Percentiles rank a stretch among this genome's conserved stretches.
Conservation (phyloP, 345 rosid species). For the Stellera chamaejasme region DNA sequence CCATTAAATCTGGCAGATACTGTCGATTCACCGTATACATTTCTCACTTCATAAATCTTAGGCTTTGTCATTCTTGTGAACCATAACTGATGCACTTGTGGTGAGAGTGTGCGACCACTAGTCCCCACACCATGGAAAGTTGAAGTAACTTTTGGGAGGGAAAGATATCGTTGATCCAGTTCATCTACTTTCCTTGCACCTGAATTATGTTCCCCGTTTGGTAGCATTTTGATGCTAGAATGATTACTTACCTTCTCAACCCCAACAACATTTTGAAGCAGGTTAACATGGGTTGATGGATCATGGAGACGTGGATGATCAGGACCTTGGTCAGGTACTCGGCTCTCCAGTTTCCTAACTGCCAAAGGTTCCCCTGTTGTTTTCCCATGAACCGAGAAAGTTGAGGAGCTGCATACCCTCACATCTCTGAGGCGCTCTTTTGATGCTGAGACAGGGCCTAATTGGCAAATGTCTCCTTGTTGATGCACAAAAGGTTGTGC, state of each 20-base stretch:
- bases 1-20: slow-evolving; percentile 36
- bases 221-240: slow-evolving; percentile 15
- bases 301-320: slow-evolving; percentile 14
- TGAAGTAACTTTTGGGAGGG: slow-evolving; percentile 17
- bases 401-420: slow-evolving; percentile 18
- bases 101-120: slow-evolving; percentile 28
- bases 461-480: slow-evolving; percentile 15
- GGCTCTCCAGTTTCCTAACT: slow-evolving; percentile 15
- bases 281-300: slow-evolving; percentile 18
- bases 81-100: slow-evolving; percentile 27
- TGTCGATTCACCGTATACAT: slow-evolving; percentile 27
- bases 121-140: slow-evolving; percentile 28
- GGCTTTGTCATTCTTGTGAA: slow-evolving; percentile 29
- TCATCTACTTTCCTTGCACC: slow-evolving; percentile 12
- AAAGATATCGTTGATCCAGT: slow-evolving; percentile 14
- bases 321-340: slow-evolving; percentile 5
- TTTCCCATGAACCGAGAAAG: slow-evolving; percentile 32
- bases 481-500: slow-evolving; percentile 14
- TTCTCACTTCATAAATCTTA: slow-evolving; percentile 31
- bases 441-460: slow-evolving; percentile 14
- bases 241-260: slow-evolving; percentile 12
- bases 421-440: slow-evolving; percentile 16
- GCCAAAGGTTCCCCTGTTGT: slow-evolving; percentile 22
- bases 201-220: slow-evolving; percentile 13
- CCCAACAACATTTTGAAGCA: slow-evolving; percentile 13